phyloP scores from a whole-genome alignment of 495 filamentous ascomycete species.

The Penicillium diatomitis region DNA sequence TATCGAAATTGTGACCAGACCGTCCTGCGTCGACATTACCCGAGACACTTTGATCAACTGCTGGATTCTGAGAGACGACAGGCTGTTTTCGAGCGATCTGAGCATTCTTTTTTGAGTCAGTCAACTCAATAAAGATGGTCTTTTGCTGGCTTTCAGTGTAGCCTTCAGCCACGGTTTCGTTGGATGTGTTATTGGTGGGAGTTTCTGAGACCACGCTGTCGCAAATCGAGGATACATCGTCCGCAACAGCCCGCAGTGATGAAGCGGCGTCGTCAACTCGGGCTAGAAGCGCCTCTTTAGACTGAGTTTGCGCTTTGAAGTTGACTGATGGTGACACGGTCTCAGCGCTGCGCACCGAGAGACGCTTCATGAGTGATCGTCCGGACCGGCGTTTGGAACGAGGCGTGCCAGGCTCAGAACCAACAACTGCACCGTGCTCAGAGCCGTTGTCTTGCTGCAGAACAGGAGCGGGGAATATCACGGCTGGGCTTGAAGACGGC shows the following conservation, averaged over 20 bases:
- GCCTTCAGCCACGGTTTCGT: too few relatives aligned
- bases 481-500: neutral
- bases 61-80: too few relatives aligned
- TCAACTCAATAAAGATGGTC: conserved; percentile 1
- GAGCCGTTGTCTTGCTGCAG: conserved; percentile 22
- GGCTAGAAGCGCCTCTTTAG: conserved; percentile 16
- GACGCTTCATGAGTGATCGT: conserved; percentile 9
- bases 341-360: conserved; percentile 9
- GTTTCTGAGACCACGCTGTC: conserved; percentile 9
- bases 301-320: conserved; percentile 13
- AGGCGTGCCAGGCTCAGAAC: conserved; percentile 24
- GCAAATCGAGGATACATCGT: conserved; percentile 17
- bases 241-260: conserved; percentile 18
- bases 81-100: too few relatives aligned
- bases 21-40: too few relatives aligned
- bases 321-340: neutral
- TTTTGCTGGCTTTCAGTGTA: neutral
- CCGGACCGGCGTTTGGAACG: conserved; percentile 24
- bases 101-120: neutral
- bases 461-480: neutral
- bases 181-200: neutral
- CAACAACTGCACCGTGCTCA: conserved; percentile 29
- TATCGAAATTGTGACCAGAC: too few relatives aligned
- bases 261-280: conserved; percentile 14
- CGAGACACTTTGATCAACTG: too few relatives aligned